Base-by-base conservation (phyloP, 257 asterid genomes). In the Capsicum pubescens region DNA sequence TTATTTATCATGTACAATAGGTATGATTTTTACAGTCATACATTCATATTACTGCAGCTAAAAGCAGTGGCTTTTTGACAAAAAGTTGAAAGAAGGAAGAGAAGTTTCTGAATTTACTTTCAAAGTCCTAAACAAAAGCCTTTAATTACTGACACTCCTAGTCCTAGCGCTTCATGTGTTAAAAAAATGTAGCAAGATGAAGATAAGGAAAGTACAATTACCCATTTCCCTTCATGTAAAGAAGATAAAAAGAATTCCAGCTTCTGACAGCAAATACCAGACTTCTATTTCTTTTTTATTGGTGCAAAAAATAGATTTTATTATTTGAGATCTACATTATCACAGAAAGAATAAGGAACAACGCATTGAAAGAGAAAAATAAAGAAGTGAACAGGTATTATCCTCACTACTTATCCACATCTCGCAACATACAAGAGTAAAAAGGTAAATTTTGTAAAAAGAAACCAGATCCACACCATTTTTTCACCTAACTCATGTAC, bases 111-210 rank as follows among this genome's bases (percentile, higher is more conserved):
- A 70, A 86, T 93, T 90, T 92, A 95, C 99, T 89, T 90, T 95
- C 91, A 32, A 95, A 93, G 87, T 92, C 98, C 87, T 95, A 95
- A 88, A 95, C 97, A 85, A 95, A 98, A 48, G 89, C 89, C 88
- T 92, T 92, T 89, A 94, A 87, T 83, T 92, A 97, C 79, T 89
- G 82, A 87, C 99, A 95, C 85, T 94, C 97, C 88, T 86, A 87
- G 57, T 91, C 93, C 87, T 87, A 92, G 10, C 91, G 97, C 87
- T 89, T 92, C 89, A 72, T 90, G 83, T 89, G 93, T 84, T 94
- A 98, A 94, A 97, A 84, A 91, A 89, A 87, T 72, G 70, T 83
- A 86, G 83, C 86, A 87, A 26, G 72, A 82, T 54, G 46, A 46
- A 54, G 85, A 68, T 67, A 55, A n/a, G 85, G 69, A 42, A 77